Base-by-base conservation (phyloP, 179 eudicot genomes). In the Spergularia azorica region DNA sequence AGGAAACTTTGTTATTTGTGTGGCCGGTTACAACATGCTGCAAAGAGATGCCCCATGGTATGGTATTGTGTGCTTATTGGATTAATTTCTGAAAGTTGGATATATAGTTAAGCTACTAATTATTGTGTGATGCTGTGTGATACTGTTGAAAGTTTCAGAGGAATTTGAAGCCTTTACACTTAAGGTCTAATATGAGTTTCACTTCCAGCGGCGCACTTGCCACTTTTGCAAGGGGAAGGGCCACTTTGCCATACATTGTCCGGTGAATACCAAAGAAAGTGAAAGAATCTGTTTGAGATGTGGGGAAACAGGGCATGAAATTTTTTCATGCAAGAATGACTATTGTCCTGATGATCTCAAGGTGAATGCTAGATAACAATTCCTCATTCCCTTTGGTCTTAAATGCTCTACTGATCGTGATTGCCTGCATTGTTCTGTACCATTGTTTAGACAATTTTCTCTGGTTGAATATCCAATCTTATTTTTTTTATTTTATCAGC, bases 331-430 rank as follows among this genome's bases (percentile, higher is more conserved):
- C 83, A 64, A 15, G 13, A 69, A 56, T 48, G 79, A 75, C 17
- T 88, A 88, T 67, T 77, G 80, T 41, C 50, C 81, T n/a, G 85
- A 85, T 71, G 90, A 88, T 82, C 86, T 88, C 69, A 79, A 86
- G 90, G 90, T 84, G 77, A 78, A 46, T 71, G 21, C 54, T 67
- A 38, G 20, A 11, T 9, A 48, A 6, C 21, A 12, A 4, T 36
- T 26, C 48, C 73, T 54, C 17, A n/a, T 39, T 6, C 46, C 17
- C 16, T 51, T 46, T 21, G 36, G 62, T 64, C 6, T 62, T 62
- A 61, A 48, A 52, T 26, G 63, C 17, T 63, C 39, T 76, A 52
- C 72, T 10, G 39, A 63, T 43, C 46, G 11, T 36, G 46, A 63
- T 32, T 1, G 38, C 14, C 0, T 71, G 55, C n/a, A 41, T 17